Evolutionary conservation across 1,284 basidiomycete genomes (phyloP).

Genomic region (Somion occarium): DNA sequence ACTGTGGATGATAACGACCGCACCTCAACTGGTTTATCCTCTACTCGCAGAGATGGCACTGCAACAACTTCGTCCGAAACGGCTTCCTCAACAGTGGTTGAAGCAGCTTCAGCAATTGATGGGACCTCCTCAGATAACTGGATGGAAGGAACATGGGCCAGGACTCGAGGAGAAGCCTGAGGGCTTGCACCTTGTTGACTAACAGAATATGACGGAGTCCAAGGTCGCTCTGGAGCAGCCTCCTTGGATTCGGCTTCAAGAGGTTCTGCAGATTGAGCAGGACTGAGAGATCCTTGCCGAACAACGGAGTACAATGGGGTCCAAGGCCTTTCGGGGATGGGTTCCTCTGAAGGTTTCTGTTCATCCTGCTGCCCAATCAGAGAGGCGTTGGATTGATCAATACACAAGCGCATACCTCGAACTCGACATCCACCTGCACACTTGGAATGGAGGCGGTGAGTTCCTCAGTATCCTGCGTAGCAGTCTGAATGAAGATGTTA

Average conservation of each 20-base stretch:
- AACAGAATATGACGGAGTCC: constrained; percentile 18
- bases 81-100: not conserved
- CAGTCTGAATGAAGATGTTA: not conserved
- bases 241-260: not conserved
- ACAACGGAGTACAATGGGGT: constrained; percentile 16
- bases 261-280: not conserved
- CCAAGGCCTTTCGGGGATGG: constrained; percentile 13
- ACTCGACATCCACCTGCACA: not conserved
- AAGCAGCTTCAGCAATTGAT: not conserved
- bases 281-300: constrained; percentile 12
- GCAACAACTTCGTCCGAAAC: not conserved
- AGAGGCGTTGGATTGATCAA: not conserved
- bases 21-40: not conserved
- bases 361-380: not conserved
- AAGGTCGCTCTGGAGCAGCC: constrained; percentile 10
- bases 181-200: constrained; percentile 13
- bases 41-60: not conserved
- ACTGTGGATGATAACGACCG: no score
- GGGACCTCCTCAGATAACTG: not conserved
- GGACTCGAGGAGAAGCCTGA: not conserved
- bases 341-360: constrained; percentile 1
- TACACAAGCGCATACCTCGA: not conserved
- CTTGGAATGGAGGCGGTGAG: not conserved
- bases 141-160: not conserved
- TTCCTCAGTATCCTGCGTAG: not conserved